Conservation (phyloP, 345 rosid species). For the Corchorus olitorius region DNA sequence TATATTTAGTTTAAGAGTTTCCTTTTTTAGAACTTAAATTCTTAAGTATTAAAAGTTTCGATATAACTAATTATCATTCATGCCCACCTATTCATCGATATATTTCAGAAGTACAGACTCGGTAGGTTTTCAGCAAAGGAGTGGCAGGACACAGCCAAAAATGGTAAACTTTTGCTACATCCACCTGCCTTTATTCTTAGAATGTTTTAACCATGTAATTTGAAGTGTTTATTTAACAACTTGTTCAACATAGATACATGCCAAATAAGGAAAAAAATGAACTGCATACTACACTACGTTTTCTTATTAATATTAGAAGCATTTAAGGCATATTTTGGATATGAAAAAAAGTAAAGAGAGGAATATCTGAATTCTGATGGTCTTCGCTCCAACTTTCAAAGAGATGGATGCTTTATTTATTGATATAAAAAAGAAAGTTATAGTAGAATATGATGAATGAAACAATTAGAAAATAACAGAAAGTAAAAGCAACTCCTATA, state of each 20-base stretch:
- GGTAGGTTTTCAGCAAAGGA: constrained; percentile 16
- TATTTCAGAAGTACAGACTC: constrained; percentile 33
- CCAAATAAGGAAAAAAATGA: background rate
- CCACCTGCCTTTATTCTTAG: background rate
- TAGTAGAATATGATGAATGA: background rate
- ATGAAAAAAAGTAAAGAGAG: background rate
- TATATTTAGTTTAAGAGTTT: constrained; percentile 1
- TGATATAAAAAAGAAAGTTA: background rate
- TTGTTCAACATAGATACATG: background rate
- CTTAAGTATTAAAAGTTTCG: background rate
- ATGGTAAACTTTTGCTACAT: constrained; percentile 18
- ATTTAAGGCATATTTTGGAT: background rate
- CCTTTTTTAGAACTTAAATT: background rate
- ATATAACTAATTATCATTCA: background rate
- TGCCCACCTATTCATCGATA: background rate
- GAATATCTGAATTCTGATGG: background rate
- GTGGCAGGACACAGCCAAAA: background rate
- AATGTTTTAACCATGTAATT: background rate
- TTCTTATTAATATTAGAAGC: background rate
- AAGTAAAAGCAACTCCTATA: background rate
- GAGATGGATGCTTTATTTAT: background rate
- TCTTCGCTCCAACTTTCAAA: too few relatives aligned
- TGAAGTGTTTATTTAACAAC: background rate
- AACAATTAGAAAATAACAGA: background rate
- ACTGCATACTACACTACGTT: background rate